Evolutionary conservation across 148 eudicot genomes (phyloP), one percentile per base, ranked within the genome.

Genomic region (Cornus florida): DNA sequence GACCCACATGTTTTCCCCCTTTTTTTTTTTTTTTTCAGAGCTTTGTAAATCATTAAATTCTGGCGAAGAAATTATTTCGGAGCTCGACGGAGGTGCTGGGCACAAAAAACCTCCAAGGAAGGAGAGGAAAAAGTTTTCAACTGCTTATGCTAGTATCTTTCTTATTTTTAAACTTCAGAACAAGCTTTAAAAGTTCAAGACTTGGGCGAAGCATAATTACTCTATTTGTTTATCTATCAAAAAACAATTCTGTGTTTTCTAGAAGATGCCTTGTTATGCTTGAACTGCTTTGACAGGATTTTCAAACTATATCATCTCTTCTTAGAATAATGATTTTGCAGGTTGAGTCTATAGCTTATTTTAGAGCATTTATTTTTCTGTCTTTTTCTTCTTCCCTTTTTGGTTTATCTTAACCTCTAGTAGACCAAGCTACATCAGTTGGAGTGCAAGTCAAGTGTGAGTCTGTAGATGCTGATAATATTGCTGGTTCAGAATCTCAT

Each of bases 141-240:
- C 83, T 76, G 80, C 80, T 70, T 73, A 72, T 80, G 84, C 85
- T 72, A 78, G 97, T 92, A 90, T 90, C 92, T 92, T 89, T 77
- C 12, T 50, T 57, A 74, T 60, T 67, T n/a, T 39, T 39, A 57
- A 38, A 38, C 10, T 9, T 35, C 28, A 4, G 32, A 59, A 70
- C 71, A 73, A 59, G 31, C 24, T 38, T 69, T 72, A 65, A 19
- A 7, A 13, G 66, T 41, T 23, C 28, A 28, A 28, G 28, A 28
- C 28, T 28, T 28, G 28, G 28, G 28, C 1, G 28, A 28, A 28
- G 28, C 28, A 28, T 28, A 28, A 28, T 28, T 28, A 28, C 28
- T 28, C 0, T 28, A 28, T 28, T 28, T 28, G 28, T 28, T 28
- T 28, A 28, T 28, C 28, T 28, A 28, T 28, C 28, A 28, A 28